Conservation (phyloP, 257 asterid species). For the Ophiorrhiza pumila region DNA sequence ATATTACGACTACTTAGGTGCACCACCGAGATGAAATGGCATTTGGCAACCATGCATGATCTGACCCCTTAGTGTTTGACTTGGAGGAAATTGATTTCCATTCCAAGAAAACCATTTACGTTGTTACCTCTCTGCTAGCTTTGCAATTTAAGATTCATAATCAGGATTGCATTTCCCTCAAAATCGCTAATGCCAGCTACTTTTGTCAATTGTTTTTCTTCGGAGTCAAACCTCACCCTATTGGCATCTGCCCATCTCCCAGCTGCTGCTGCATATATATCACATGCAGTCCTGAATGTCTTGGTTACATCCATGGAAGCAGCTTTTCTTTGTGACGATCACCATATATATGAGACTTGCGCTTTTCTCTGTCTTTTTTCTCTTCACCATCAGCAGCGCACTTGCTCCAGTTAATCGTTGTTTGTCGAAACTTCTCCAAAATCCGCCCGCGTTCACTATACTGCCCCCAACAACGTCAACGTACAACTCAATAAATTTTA, state of each 20-base stretch:
- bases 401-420: slow-evolving; percentile 59
- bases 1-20: too few relatives aligned
- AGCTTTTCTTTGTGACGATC: slow-evolving; percentile 63
- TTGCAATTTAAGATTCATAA: background rate
- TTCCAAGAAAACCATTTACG: background rate
- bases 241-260: slow-evolving; percentile 63
- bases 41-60: too few relatives aligned
- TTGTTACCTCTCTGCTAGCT: background rate
- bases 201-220: slow-evolving; percentile 30
- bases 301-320: slow-evolving; percentile 28
- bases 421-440: slow-evolving; percentile 60
- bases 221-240: slow-evolving; percentile 44
- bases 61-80: background rate
- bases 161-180: background rate
- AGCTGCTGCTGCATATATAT: slow-evolving; percentile 47
- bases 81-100: background rate
- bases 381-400: slow-evolving; percentile 38
- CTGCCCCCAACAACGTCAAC: slow-evolving; percentile 28
- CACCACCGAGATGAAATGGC: too few relatives aligned
- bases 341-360: slow-evolving; percentile 62
- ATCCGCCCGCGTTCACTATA: slow-evolving; percentile 70
- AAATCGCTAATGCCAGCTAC: slow-evolving; percentile 38
- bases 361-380: slow-evolving; percentile 43
- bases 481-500: background rate
- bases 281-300: slow-evolving; percentile 36